Percentiles rank a stretch among this genome's conserved stretches.
Conservation (phyloP, 306 rosid genomes). For the Echinosophora koreensis region DNA sequence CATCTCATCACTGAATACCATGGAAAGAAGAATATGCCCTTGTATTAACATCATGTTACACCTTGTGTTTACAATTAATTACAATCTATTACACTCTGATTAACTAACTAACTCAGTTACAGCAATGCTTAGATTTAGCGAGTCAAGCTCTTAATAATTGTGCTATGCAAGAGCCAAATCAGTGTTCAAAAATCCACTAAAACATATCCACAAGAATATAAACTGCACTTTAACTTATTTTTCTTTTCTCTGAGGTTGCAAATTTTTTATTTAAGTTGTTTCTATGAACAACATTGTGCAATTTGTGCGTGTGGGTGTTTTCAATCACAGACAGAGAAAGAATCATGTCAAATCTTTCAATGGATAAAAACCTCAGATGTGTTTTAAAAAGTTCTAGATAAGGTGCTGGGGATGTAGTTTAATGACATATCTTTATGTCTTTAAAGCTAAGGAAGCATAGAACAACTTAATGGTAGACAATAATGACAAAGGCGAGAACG, state of each 20-base stretch:
- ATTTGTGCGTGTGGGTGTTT: neutral
- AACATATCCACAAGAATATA: neutral
- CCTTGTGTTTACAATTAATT: no score
- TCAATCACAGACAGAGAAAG: neutral
- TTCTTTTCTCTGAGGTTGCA: neutral
- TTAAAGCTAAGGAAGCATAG: slow-evolving; percentile 12
- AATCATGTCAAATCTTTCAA: slow-evolving; percentile 2
- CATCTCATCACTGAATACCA: no score
- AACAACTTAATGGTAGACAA: slow-evolving; percentile 15
- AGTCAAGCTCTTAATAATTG: neutral
- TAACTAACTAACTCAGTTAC: no score
- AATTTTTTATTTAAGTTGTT: neutral
- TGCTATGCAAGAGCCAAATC: neutral
- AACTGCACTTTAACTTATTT: no score
- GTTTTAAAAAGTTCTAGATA: neutral
- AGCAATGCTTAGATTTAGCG: neutral
- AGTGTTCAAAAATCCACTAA: slow-evolving; percentile 25
- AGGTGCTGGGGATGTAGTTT: neutral
- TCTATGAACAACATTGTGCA: neutral
- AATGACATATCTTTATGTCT: neutral
- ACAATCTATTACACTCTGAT: no score
- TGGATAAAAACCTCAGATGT: neutral
- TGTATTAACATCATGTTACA: no score
- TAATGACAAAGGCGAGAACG: slow-evolving; percentile 26
- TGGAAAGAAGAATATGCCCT: no score